phyloP scores from a whole-genome alignment of 495 filamentous ascomycete species.

The Ramalina intermedia region DNA sequence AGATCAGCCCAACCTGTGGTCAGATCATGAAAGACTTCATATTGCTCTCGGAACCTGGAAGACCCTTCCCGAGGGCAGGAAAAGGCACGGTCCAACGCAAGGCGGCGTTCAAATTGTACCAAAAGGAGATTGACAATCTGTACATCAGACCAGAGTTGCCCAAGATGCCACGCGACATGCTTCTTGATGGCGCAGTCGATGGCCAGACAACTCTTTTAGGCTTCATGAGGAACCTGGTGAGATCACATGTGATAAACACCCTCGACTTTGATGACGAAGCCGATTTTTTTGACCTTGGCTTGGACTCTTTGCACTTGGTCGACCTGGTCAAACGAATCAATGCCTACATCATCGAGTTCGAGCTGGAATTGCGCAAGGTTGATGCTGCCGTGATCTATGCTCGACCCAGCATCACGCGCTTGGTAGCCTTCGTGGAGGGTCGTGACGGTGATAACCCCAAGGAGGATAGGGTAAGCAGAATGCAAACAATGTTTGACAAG shows the following conservation, averaged over 20 bases:
- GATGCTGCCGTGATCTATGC: too few species aligned
- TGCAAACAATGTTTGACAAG: neutral
- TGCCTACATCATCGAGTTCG: too few species aligned
- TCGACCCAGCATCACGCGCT: too few species aligned
- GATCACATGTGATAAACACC: neutral
- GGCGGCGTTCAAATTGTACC: conserved; percentile 32
- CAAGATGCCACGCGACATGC: neutral
- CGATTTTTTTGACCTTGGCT: conserved; percentile 28
- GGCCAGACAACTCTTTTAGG: neutral
- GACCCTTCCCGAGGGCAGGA: conserved; percentile 34
- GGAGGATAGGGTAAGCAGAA: neutral
- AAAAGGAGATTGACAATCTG: conserved; percentile 36
- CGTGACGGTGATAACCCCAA: too few species aligned
- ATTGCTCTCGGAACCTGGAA: conserved; percentile 27
- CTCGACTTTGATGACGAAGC: neutral
- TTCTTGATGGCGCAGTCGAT: neutral
- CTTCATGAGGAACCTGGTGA: neutral
- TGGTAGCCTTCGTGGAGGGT: too few species aligned
- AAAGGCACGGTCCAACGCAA: conserved; percentile 43
- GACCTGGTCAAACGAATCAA: too few species aligned
- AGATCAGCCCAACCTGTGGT: conserved; percentile 6
- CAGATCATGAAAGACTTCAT: conserved; percentile 15
- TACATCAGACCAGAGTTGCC: conserved; percentile 17
- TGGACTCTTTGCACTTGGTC: conserved; percentile 32
- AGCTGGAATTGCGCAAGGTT: too few species aligned